Base-by-base conservation (phyloP, 2,329 filamentous ascomycete genomes). In the Aureobasidium melanogenum region DNA sequence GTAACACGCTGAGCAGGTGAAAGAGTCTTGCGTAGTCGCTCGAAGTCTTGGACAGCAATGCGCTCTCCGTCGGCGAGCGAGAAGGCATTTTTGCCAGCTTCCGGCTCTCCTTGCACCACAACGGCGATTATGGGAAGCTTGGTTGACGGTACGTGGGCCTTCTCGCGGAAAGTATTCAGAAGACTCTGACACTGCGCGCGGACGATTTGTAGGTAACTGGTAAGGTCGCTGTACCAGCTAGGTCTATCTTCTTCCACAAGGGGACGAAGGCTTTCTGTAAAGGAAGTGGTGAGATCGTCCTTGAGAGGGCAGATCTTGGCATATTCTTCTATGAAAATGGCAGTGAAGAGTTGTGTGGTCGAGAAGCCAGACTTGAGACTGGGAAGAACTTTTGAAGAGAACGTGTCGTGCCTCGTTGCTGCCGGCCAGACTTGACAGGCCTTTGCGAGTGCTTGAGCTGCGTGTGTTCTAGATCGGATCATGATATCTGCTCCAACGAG, bases 81-180 rank as follows among this genome's bases (percentile, higher is more conserved):
- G 73, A 99, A 99, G 7, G 94, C 93, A 68, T 86, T 93, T 10
- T 93, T 92, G 0, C 94, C 93, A 38, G 94, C 93, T 70, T 95
- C 89, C 5, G 88, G 81, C 70, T 97, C 93, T 32, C 94, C 94
- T 75, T 99, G 94, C 9, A 97, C 93, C 19, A 99, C 85, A 2
- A 96, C 90, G 24, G 94, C 91, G 50, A 97, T 82, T 5, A 82
- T 82, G 0, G 95, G 93, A 43, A 97, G 78, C 70, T 87, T 89
- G 64, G 82, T 80, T 52, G 85, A 82, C 24, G 88, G 82, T 1
- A 96, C 86, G 71, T 94, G 92, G 39, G 89, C 91, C 69, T 91
- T 87, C 67, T 97, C 93, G 67, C 91, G 85, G 82, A 99, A 99
- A 56, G 94, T 84, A 70, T 93, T 91, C 63, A 97, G 79, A 26